Conservation (phyloP, 352 stramenopile species). For the Pythium angustatum region DNA sequence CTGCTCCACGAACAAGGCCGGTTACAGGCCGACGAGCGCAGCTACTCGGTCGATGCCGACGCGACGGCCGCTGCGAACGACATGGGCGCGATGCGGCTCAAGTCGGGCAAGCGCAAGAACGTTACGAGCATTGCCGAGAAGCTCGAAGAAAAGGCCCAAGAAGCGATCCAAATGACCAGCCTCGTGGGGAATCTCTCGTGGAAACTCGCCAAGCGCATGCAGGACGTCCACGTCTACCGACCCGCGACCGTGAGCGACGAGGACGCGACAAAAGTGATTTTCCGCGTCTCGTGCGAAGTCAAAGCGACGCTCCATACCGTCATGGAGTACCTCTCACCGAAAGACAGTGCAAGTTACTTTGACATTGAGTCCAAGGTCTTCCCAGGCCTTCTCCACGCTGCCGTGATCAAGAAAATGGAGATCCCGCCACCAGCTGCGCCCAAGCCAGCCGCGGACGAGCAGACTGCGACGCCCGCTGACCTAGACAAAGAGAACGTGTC, state of each 20-base stretch:
- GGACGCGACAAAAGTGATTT: conserved; percentile 69
- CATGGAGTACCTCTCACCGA: conserved; percentile 78
- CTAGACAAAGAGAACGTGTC: conserved; percentile 26
- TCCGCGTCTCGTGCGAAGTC: conserved; percentile 82
- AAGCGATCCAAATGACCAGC: conserved; percentile 59
- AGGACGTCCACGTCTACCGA: conserved; percentile 81
- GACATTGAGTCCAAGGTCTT: conserved; percentile 85
- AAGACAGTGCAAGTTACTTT: conserved; percentile 70
- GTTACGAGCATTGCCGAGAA: conserved; percentile 54
- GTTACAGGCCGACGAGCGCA: conserved; percentile 42
- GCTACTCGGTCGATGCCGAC: conserved; percentile 17
- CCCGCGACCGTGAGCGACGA: conserved; percentile 49
- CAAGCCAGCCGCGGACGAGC: conserved; percentile 5
- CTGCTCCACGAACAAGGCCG: conserved; percentile 48
- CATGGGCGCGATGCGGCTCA: conserved; percentile 26
- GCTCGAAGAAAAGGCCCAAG: conserved; percentile 74
- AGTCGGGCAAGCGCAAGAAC: conserved; percentile 39
- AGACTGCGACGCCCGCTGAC: background rate
- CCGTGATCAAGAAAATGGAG: conserved; percentile 82
- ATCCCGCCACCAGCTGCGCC: conserved; percentile 34
- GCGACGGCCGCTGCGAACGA: conserved; percentile 11
- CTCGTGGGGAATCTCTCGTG: conserved; percentile 63
- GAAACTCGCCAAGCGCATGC: conserved; percentile 72
- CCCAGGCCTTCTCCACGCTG: conserved; percentile 69
- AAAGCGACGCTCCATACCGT: conserved; percentile 77